phyloP scores from a whole-genome alignment of 2,329 filamentous ascomycete genomes.

The Fusarium chuoi region DNA sequence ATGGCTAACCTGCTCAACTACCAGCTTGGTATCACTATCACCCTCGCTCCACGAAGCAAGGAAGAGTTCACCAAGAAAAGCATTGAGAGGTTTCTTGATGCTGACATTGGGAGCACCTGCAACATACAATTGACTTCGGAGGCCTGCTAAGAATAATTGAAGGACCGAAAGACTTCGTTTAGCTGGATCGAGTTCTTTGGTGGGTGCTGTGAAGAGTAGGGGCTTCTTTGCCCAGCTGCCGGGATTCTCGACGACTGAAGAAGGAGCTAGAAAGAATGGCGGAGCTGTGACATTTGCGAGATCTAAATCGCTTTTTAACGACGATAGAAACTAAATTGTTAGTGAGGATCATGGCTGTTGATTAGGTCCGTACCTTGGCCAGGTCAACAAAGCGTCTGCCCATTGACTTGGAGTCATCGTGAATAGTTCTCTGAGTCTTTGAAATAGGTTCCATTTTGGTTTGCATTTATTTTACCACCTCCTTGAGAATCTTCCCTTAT shows the following conservation, averaged over 20 bases:
- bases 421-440: constrained; percentile 19
- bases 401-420: constrained; percentile 31
- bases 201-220: constrained; percentile 58
- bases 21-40: constrained; percentile 46
- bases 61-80: constrained; percentile 63
- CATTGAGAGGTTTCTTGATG: constrained; percentile 65
- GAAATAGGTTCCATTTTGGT: constrained; percentile 8
- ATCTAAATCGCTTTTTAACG: constrained; percentile 55
- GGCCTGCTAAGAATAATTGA: constrained; percentile 58
- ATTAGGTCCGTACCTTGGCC: constrained; percentile 14
- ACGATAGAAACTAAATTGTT: constrained; percentile 29
- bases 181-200: constrained; percentile 55
- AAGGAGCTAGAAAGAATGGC: constrained; percentile 59
- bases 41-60: constrained; percentile 53
- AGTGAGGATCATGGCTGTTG: background rate
- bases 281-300: constrained; percentile 63
- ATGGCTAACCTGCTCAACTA: constrained; percentile 61
- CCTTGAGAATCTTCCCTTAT: background rate
- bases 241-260: constrained; percentile 62
- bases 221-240: constrained; percentile 62
- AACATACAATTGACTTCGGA: constrained; percentile 60
- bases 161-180: constrained; percentile 59
- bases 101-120: constrained; percentile 57
- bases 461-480: background rate
- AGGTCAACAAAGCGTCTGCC: constrained; percentile 28